These are phyloP conservation scores for Aspergillus arachidicola DNA, from an alignment of 2,329 filamentous ascomycete species.

Conservation along the genomic window DNA sequence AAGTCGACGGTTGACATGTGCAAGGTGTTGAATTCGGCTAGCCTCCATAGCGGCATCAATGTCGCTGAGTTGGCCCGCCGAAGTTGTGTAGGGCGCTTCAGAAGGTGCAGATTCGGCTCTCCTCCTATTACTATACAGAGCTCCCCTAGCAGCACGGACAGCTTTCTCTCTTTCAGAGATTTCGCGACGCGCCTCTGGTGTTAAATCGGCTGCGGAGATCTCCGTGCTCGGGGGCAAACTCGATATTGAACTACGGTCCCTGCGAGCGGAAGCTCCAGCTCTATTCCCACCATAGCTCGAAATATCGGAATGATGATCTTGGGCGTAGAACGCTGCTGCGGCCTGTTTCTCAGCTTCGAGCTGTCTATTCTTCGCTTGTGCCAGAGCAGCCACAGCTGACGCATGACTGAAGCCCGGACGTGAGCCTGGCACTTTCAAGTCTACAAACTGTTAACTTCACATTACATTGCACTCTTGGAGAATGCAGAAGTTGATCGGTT, in stretches of 20 bases:
- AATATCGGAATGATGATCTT: slow-evolving; percentile 58
- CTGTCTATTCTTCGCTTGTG: slow-evolving; percentile 71
- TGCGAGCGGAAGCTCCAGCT: slow-evolving; percentile 68
- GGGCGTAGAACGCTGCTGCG: slow-evolving; percentile 60
- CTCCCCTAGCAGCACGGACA: slow-evolving; percentile 73
- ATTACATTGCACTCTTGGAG: not conserved
- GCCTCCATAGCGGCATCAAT: slow-evolving; percentile 50
- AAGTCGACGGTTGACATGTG: slow-evolving; percentile 73
- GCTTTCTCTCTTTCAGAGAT: slow-evolving; percentile 64
- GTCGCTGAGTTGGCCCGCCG: slow-evolving; percentile 61
- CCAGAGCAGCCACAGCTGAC: slow-evolving; percentile 75
- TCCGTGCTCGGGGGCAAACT: slow-evolving; percentile 22
- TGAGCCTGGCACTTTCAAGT: slow-evolving; percentile 50
- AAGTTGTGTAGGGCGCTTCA: slow-evolving; percentile 62
- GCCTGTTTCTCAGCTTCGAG: slow-evolving; percentile 56
- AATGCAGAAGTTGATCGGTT: not conserved
- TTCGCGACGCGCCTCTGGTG: slow-evolving; percentile 51
- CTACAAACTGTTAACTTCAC: slow-evolving; percentile 18
- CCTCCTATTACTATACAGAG: slow-evolving; percentile 64
- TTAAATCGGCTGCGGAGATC: slow-evolving; percentile 67
- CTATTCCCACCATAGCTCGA: slow-evolving; percentile 69
- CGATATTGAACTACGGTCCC: slow-evolving; percentile 27
- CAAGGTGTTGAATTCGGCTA: slow-evolving; percentile 65
- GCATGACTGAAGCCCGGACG: slow-evolving; percentile 59
- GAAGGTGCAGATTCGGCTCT: slow-evolving; percentile 69